Evolutionary conservation across 2,329 filamentous ascomycete genomes (phyloP).

Genomic region (Fusarium ramigenum): DNA sequence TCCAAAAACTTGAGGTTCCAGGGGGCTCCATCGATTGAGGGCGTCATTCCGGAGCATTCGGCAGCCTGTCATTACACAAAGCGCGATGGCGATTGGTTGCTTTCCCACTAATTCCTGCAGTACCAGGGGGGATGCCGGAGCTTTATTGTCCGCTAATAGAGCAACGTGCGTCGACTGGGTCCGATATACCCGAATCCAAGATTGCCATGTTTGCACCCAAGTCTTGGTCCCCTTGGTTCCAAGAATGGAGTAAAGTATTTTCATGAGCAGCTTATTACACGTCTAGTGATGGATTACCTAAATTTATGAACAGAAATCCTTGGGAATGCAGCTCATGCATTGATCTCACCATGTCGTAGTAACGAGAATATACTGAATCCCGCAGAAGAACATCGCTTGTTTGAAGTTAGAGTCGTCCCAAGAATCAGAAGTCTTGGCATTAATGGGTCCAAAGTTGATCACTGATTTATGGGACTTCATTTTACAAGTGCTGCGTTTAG

Average conservation of each 20-base stretch:
- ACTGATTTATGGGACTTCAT: not conserved
- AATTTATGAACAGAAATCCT: too few relatives aligned
- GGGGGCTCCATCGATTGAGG: conserved; percentile 12
- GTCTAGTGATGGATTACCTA: not conserved
- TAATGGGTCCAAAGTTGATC: not conserved
- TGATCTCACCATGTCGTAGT: not conserved
- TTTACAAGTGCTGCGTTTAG: not conserved
- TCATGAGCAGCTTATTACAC: not conserved
- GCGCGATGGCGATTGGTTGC: conserved; percentile 7
- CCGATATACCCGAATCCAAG: conserved; percentile 25
- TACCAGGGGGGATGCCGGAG: conserved; percentile 3
- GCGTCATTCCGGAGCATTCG: conserved; percentile 37
- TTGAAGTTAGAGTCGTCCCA: not conserved
- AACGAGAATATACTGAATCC: not conserved
- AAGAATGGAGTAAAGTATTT: not conserved
- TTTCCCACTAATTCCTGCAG: conserved; percentile 12
- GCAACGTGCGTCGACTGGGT: conserved; percentile 14
- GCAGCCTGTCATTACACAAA: conserved; percentile 29
- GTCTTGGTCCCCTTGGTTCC: not conserved
- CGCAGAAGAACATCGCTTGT: too few relatives aligned
- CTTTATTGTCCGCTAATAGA: conserved; percentile 31
- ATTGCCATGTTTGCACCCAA: conserved; percentile 10
- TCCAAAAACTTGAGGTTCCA: conserved; percentile 2
- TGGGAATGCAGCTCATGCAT: not conserved
- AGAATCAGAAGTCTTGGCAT: not conserved